Base-by-base conservation (phyloP, 1,284 basidiomycete species). In the Sanguinoderma infundibulare region DNA sequence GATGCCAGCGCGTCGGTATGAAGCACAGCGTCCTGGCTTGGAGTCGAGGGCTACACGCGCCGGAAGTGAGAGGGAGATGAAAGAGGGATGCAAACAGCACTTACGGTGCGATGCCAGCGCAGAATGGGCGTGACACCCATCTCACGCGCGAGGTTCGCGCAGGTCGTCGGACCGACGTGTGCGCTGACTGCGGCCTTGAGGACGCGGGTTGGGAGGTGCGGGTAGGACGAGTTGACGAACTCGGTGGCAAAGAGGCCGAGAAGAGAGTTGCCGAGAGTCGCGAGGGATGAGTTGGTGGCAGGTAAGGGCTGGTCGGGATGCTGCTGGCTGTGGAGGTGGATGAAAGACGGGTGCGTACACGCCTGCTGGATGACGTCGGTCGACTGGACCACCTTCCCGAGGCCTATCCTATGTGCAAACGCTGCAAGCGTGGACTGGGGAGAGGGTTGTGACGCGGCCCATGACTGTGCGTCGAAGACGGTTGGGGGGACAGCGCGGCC, bases 181-280 rank as follows among this genome's bases (percentile, higher is more conserved):
- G 95, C 92, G 44, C 93, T 95, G 53, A 98, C 86, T 9, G 94
- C 95, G 8, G 92, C 90, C 78, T 98, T 96, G 69, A 96, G 79
- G 20, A 95, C 94, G 55, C 91, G 86, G 24, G 94, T 95, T 1
- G 97, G 97, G 24, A 99, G 83, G 74, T 98, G 90, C 0, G 98
- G 97, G 75, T 92, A 98, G 50, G 87, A 82, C 8, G 90, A 82
- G 61, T 94, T 85, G 34, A 98, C 78, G 73, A 91, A 88, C 78
- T 99, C 97, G 0, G 92, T 81, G 5, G 94, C 92, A 69, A 98
- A 94, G 40, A 98, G 82, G 55, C 97, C 97, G 72, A 98, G 84
- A 56, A 99, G 82, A 1, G 92, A 86, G 78, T 98, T 98, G 34
- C 97, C 97, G 6, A 98, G 77, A 0, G 85, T 77, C 0, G 91